These are phyloP conservation scores for Sclerotinia spermophila DNA, from an alignment of 2,329 filamentous ascomycete species.

Conservation along the genomic window DNA sequence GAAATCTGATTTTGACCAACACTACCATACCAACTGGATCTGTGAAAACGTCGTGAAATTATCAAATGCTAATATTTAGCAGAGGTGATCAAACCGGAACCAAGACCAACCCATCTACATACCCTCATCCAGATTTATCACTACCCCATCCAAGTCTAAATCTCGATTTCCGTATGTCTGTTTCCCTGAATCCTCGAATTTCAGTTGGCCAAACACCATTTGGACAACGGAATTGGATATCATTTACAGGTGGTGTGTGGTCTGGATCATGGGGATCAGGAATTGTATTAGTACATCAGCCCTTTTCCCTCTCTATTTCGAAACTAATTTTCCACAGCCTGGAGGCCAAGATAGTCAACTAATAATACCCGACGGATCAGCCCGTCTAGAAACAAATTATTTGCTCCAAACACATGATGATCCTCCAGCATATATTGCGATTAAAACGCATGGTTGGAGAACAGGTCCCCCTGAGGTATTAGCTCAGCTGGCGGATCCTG, in stretches of 20 bases:
- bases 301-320: not conserved
- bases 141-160: slow-evolving; percentile 44
- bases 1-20: no score
- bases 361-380: slow-evolving; percentile 34
- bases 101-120: slow-evolving; percentile 3
- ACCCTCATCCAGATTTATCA: slow-evolving; percentile 20
- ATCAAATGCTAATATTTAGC: not conserved
- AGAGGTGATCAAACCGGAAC: not conserved
- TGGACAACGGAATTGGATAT: slow-evolving; percentile 49
- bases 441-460: slow-evolving; percentile 47
- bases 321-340: slow-evolving; percentile 27
- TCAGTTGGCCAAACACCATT: slow-evolving; percentile 42
- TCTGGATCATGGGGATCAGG: slow-evolving; percentile 49
- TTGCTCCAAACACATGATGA: slow-evolving; percentile 48
- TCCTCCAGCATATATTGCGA: slow-evolving; percentile 44
- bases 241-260: slow-evolving; percentile 47
- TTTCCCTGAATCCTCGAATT: slow-evolving; percentile 44
- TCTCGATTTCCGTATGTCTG: slow-evolving; percentile 50
- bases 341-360: slow-evolving; percentile 41
- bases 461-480: slow-evolving; percentile 44
- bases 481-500: slow-evolving; percentile 30
- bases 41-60: not conserved
- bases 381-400: slow-evolving; percentile 47
- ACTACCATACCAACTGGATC: no score
- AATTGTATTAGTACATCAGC: slow-evolving; percentile 39